Base-by-base conservation (phyloP, 345 rosid genomes). In the Pseudoturritis turrita region DNA sequence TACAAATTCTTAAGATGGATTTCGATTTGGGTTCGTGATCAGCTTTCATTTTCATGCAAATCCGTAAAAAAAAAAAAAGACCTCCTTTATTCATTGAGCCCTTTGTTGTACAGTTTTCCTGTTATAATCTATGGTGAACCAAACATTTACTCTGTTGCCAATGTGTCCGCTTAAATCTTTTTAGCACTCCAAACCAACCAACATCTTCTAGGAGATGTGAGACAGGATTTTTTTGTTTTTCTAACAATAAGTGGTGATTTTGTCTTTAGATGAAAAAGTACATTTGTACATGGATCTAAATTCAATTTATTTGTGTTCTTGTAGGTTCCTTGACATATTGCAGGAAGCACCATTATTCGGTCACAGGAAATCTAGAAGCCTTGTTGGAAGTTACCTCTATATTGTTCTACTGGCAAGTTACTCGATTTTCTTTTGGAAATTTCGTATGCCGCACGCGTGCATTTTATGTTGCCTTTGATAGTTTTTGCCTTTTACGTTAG, bases 291-390 rank as follows among this genome's bases (percentile, higher is more conserved):
- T 50, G 49, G 25, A 46, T 18, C 11, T 7, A 11, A 29, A 18
- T 47, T 74, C 21, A n/a, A 17, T 15, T 11, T 60, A 14, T 7
- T 71, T 65, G 5, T 70, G 51, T 55, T 31, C n/a, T 70, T 61
- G 40, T 51, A 90, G 98, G 83, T 93, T 93, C 64, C 86, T 89
- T 39, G 97, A 93, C 77, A 93, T 93, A 75, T 83, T 93, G 54
- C 94, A 93, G 28, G 98, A 93, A 70, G 97, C 98, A 71, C 94
- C 98, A 55, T 74, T 93, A 43, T 84, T 89, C n/a, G 97, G 94
- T 79, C 92, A 89, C 78, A 84, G 96, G 81, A 90, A 91, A 85
- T 84, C 91, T 22, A 85, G 88, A 75, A 84, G 88, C 64, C 73
- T 93, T 52, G 68, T 89, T 60, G 97, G 97, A 43, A 84, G 96